Evolutionary conservation across 139 green algal genomes (phyloP), one percentile per base, ranked within the genome.

Genomic region (Chlamydomonas incerta): DNA sequence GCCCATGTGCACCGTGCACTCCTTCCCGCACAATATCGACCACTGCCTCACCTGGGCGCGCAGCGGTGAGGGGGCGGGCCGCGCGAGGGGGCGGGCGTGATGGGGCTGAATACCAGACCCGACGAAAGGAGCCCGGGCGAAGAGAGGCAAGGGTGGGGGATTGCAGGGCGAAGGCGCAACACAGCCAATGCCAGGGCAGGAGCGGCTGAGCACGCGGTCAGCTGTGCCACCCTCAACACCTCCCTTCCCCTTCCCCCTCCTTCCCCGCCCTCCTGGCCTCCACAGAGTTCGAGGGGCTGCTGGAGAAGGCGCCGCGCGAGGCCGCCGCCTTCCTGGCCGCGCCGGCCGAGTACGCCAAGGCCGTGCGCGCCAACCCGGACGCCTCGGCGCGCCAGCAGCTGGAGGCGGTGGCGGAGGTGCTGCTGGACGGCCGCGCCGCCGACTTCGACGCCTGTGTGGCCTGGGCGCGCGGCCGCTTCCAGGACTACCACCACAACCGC

Each of bases 11-110:
- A 99, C 98, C 2, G 81, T 99, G 72, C 98, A 99, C 94, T 98
- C 93, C 80, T 99, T 99, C 95, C 98, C 98, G 33, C 98, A 99
- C 95, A 99, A 99, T 93, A 99, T 99, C 90, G 96, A 99, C 88
- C 95, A 98, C 89, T 98, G 95, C 92, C 90, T 98, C 65, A 98
- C 97, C 20, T 99, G 95, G 93, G 97, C 97, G 10, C 83, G 91
- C 69, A 85, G 63, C 24, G 88, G 77, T 83, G 33, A 58, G 72
- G 34, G 35, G 66, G 55, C 6, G 55, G 55, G n/a, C n/a, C n/a
- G n/a, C 2, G 55, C 55, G 26, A 23, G 24, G 62, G 18, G 11
- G 62, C 62, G 62, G 62, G 62, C 20, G 55, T 2, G 55, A 23
- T 5, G 55, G 55, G 55, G 21, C 24, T 72, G 66, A n/a, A n/a